phyloP scores from a whole-genome alignment of 345 rosid species.

The Lepidium didymum region DNA sequence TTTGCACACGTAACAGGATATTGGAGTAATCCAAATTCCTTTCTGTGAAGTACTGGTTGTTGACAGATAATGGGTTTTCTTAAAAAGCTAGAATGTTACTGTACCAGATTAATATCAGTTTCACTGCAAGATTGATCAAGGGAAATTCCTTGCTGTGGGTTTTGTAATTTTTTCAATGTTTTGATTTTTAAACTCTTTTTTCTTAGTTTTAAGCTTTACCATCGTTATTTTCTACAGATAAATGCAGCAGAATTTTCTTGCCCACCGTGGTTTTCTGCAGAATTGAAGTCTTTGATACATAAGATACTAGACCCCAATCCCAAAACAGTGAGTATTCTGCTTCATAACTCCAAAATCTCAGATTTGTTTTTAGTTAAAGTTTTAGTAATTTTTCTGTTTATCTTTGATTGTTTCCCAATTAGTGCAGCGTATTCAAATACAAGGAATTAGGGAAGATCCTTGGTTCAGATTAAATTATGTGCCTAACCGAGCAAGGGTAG shows the following conservation, averaged over 20 bases:
- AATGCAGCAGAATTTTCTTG: conserved; percentile 68
- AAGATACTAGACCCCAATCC: conserved; percentile 76
- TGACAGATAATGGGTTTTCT: neutral
- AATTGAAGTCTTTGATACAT: conserved; percentile 54
- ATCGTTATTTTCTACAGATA: conserved; percentile 40
- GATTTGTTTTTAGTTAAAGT: conserved; percentile 1
- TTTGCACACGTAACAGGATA: neutral
- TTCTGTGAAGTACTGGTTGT: neutral
- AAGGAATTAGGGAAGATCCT: conserved; percentile 48
- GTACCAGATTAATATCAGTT: neutral
- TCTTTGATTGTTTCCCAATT: conserved; percentile 19
- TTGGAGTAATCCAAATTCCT: neutral
- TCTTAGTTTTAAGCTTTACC: neutral
- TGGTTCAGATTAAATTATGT: conserved; percentile 64
- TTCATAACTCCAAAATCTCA: neutral
- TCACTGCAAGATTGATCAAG: neutral
- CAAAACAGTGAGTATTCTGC: conserved; percentile 59
- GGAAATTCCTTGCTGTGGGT: neutral
- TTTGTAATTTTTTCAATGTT: neutral
- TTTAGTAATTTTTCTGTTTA: neutral
- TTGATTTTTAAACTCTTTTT: neutral
- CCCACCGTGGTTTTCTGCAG: conserved; percentile 83
- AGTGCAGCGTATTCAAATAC: conserved; percentile 71
- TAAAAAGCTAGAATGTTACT: neutral
- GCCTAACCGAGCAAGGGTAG: conserved; percentile 46